Conservation (phyloP, 352 stramenopile species). For the Lagenidium giganteum region DNA sequence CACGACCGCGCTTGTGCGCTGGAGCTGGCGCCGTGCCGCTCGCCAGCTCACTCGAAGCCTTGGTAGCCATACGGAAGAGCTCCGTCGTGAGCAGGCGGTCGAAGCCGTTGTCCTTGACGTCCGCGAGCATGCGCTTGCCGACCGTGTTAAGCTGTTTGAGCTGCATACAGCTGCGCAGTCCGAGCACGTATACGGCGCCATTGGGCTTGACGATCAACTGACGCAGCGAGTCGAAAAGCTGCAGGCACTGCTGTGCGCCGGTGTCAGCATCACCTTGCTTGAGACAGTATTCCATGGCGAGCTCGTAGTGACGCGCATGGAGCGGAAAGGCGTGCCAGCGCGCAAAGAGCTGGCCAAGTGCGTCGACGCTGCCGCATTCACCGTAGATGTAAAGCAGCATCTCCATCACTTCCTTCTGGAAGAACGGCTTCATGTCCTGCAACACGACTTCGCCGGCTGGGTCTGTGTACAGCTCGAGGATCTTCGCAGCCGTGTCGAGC, state of each 20-base stretch:
- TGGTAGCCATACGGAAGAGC: constrained; percentile 15
- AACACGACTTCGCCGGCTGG: constrained; percentile 33
- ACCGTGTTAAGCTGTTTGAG: constrained; percentile 43
- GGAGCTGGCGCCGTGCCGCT: constrained; percentile 13
- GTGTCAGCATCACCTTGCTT: constrained; percentile 7
- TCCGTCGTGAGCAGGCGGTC: constrained; percentile 16
- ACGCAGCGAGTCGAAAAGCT: constrained; percentile 71
- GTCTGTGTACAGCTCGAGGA: constrained; percentile 43
- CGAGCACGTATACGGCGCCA: constrained; percentile 65
- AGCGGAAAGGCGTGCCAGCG: constrained; percentile 45
- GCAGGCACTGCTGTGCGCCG: constrained; percentile 43
- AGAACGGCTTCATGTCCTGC: constrained; percentile 42
- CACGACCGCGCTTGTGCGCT: constrained; percentile 8
- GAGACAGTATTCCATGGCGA: constrained; percentile 65
- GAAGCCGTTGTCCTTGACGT: constrained; percentile 53
- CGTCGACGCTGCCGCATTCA: constrained; percentile 36
- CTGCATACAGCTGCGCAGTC: constrained; percentile 50
- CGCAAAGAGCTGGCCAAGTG: constrained; percentile 36
- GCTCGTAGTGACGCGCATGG: constrained; percentile 52
- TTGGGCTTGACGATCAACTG: constrained; percentile 75
- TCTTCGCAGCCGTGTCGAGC: constrained; percentile 36
- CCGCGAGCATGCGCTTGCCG: constrained; percentile 41
- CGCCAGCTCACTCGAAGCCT: constrained; percentile 15
- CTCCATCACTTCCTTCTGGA: constrained; percentile 65
- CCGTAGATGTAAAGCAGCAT: constrained; percentile 70